Evolutionary conservation across 2,329 filamentous ascomycete genomes (phyloP).

Genomic region (Xylariaceae sp.): DNA sequence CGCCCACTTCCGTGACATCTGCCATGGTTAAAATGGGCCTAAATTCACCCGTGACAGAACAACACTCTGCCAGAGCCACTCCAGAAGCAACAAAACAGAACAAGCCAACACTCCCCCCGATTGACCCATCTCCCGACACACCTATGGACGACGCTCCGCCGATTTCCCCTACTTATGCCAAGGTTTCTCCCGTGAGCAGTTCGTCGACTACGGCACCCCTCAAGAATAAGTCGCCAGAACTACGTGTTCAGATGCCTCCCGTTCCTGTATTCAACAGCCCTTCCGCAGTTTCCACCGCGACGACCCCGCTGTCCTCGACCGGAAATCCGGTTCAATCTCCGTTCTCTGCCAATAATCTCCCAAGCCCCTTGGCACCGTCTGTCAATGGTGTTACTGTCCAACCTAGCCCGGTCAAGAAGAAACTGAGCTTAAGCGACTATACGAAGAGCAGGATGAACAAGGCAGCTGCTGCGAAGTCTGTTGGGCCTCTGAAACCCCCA

Average conservation of each 20-base stretch:
- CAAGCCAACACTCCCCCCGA: constrained; percentile 8
- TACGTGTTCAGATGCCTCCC: constrained; percentile 60
- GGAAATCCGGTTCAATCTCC: constrained; percentile 54
- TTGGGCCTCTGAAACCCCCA: constrained; percentile 42
- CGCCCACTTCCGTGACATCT: constrained; percentile 34
- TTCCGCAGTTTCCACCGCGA: constrained; percentile 39
- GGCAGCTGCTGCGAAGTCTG: constrained; percentile 49
- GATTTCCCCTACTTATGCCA: constrained; percentile 31
- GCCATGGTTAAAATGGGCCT: constrained; percentile 45
- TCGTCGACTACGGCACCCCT: constrained; percentile 2
- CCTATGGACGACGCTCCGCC: constrained; percentile 41
- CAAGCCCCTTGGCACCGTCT: constrained; percentile 47
- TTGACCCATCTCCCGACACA: constrained; percentile 27
- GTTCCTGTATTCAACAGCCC: constrained; percentile 53
- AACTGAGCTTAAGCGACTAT: constrained; percentile 68
- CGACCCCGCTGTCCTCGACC: constrained; percentile 52
- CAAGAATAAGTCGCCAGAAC: constrained; percentile 29
- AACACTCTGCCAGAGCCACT: constrained; percentile 16
- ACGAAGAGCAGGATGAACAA: constrained; percentile 62
- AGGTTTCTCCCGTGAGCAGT: not conserved
- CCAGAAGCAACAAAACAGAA: constrained; percentile 20
- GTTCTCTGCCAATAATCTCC: constrained; percentile 44
- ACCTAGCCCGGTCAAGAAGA: constrained; percentile 68
- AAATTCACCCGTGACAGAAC: constrained; percentile 41
- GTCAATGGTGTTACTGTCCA: constrained; percentile 49